phyloP scores from a whole-genome alignment of 805 yeast species.

The Pichia thaimueangensis region DNA sequence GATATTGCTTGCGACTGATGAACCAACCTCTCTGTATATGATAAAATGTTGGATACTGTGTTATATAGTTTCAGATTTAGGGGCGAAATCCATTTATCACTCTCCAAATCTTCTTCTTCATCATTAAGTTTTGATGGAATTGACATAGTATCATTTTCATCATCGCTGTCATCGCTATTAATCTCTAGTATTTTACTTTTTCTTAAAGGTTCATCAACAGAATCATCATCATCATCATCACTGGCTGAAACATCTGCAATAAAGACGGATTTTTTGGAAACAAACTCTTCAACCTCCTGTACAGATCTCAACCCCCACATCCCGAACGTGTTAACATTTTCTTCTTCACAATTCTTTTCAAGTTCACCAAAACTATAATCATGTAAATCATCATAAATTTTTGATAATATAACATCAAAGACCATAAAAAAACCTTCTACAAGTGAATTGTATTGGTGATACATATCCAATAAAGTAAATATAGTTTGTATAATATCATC shows the following conservation, averaged over 20 bases:
- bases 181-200: conserved; percentile 23
- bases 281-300: conserved; percentile 37
- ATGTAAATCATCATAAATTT: conserved; percentile 36
- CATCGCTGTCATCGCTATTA: conserved; percentile 35
- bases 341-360: conserved; percentile 17
- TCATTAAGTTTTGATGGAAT: conserved; percentile 12
- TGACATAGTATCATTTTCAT: conserved; percentile 29
- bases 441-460: conserved; percentile 71
- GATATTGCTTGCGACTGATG: conserved; percentile 44
- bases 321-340: conserved; percentile 27
- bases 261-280: conserved; percentile 32
- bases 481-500: conserved; percentile 64
- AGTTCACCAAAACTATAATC: conserved; percentile 23
- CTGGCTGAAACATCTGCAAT: conserved; percentile 19
- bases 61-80: conserved; percentile 56
- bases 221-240: conserved; percentile 15
- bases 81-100: conserved; percentile 57
- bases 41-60: conserved; percentile 52
- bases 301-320: conserved; percentile 58
- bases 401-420: conserved; percentile 53
- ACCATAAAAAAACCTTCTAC: conserved; percentile 70
- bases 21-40: conserved; percentile 61
- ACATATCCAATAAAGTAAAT: conserved; percentile 72
- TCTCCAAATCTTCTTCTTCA: conserved; percentile 18
- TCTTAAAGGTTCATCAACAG: conserved; percentile 16